These are phyloP conservation scores for Aphanoascus verrucosus DNA, from an alignment of 2,329 filamentous ascomycete genomes.

Conservation along the genomic window DNA sequence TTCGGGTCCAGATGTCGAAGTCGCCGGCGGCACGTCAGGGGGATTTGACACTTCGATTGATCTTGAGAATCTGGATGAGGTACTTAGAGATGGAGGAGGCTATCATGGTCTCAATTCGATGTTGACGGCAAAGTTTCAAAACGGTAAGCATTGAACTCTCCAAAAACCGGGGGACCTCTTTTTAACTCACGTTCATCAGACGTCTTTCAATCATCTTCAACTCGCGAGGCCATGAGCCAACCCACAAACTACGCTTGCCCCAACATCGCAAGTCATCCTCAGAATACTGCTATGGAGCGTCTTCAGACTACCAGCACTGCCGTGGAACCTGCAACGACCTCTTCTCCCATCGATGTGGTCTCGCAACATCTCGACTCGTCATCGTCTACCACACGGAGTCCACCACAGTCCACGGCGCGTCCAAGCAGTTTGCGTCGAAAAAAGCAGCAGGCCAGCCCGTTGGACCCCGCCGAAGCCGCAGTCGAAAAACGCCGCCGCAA, in stretches of 20 bases:
- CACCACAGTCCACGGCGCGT: background rate
- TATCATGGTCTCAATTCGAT: background rate
- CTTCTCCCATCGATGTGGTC: background rate
- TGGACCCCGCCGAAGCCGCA: constrained; percentile 7
- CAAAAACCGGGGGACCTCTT: background rate
- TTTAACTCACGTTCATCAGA: background rate
- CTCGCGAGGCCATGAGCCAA: background rate
- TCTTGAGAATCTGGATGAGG: background rate
- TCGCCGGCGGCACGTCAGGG: background rate
- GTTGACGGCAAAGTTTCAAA: background rate
- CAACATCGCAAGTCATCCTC: background rate
- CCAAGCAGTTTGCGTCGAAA: constrained; percentile 2
- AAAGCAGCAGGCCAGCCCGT: constrained; percentile 1
- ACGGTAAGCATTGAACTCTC: background rate
- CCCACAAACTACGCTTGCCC: background rate
- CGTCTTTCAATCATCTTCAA: background rate
- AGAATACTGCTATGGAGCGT: background rate
- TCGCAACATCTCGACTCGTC: constrained; percentile 1
- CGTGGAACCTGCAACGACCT: background rate
- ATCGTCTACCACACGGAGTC: constrained; percentile 6
- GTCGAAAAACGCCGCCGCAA: constrained; percentile 52
- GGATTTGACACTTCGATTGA: background rate
- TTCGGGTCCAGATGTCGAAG: background rate
- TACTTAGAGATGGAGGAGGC: background rate
- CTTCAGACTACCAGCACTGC: background rate